Evolutionary conservation across 2,329 filamentous ascomycete genomes (phyloP).

Genomic region (Emericellopsis atlantica): DNA sequence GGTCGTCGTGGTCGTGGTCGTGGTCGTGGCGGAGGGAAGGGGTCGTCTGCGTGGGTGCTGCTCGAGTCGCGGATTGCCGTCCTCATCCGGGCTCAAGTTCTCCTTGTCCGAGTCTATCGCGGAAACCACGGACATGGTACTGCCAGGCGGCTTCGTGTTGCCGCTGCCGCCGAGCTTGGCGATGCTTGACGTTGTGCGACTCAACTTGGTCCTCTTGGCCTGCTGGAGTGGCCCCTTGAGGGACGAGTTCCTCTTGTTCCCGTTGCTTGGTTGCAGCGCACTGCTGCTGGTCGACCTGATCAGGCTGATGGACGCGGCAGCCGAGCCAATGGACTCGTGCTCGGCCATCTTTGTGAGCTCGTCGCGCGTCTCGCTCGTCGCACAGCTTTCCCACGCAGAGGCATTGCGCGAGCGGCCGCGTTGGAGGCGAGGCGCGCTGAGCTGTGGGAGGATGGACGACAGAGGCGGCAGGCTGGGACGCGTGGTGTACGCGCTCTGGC

Average conservation of each 20-base stretch:
- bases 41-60: constrained; percentile 14
- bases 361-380: constrained; percentile 66
- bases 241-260: constrained; percentile 49
- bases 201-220: constrained; percentile 50
- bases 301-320: constrained; percentile 69
- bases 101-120: constrained; percentile 79
- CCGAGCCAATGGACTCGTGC: constrained; percentile 67
- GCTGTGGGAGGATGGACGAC: constrained; percentile 35
- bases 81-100: constrained; percentile 59
- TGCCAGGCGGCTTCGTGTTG: not conserved
- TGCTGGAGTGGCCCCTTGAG: constrained; percentile 13
- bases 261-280: constrained; percentile 37
- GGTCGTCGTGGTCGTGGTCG: not conserved
- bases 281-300: constrained; percentile 43
- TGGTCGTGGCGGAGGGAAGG: constrained; percentile 17
- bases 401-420: constrained; percentile 76
- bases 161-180: constrained; percentile 36
- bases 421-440: constrained; percentile 9
- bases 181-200: constrained; percentile 47
- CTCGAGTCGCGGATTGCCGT: constrained; percentile 21
- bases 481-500: constrained; percentile 49
- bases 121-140: constrained; percentile 25
- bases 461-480: constrained; percentile 32
- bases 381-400: constrained; percentile 83
- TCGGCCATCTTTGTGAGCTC: constrained; percentile 72